Percentiles rank a stretch among this genome's conserved stretches.
Conservation (phyloP, 108 stramenopile genomes). For the Nannochloropsis oceanica region DNA sequence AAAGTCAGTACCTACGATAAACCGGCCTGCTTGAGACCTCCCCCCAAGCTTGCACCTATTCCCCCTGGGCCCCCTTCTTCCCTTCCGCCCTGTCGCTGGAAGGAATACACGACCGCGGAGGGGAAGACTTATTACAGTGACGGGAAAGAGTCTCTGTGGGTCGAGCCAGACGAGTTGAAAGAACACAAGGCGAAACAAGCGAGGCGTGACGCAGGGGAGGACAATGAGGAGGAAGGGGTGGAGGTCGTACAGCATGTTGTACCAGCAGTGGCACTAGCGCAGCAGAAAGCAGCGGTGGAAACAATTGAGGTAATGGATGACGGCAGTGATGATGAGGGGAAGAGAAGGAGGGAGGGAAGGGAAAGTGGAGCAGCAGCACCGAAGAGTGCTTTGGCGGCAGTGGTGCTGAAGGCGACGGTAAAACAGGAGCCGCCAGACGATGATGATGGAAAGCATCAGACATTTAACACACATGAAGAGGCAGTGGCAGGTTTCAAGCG, state of each 20-base stretch:
- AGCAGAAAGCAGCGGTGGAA: neutral
- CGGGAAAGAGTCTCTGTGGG: slow-evolving; percentile 33
- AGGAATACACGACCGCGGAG: slow-evolving; percentile 33
- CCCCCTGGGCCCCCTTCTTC: slow-evolving; percentile 19
- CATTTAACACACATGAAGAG: slow-evolving; percentile 26
- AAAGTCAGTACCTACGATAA: slow-evolving; percentile 35
- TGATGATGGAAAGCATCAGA: neutral
- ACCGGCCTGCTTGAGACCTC: slow-evolving; percentile 18
- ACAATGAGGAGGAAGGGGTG: too few species aligned
- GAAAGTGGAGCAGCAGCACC: neutral
- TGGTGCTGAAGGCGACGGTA: neutral
- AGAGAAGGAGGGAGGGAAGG: neutral
- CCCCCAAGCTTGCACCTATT: slow-evolving; percentile 7
- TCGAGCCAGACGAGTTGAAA: slow-evolving; percentile 38
- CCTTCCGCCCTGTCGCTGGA: slow-evolving; percentile 39
- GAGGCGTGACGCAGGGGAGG: slow-evolving; percentile 4
- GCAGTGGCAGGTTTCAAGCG: slow-evolving; percentile 29
- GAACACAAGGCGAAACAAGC: slow-evolving; percentile 30
- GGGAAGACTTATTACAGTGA: slow-evolving; percentile 44
- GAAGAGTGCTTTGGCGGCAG: neutral
- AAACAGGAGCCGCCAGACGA: neutral
- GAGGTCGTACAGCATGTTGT: neutral
- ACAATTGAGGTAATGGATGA: neutral
- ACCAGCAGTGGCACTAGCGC: neutral
- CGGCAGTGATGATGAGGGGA: neutral